A percentile compares a stretch with the other conserved stretches of the same genome.
Evolutionary conservation across 805 yeast genomes (phyloP).

Genomic region (Danielia reshetovae): DNA sequence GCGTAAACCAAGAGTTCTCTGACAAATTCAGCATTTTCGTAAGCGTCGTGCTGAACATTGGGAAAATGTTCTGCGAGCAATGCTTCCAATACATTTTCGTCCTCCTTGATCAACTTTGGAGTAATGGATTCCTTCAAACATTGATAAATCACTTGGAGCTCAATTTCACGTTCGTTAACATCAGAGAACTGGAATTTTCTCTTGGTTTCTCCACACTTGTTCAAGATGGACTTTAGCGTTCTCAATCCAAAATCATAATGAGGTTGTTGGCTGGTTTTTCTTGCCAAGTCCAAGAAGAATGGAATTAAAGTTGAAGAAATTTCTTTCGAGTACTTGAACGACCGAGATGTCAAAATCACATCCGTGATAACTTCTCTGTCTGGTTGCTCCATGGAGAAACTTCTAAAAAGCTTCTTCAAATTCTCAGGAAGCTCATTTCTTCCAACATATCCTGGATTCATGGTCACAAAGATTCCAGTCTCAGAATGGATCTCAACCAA

Average conservation of each 20-base stretch:
- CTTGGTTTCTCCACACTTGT: slow-evolving; percentile 51
- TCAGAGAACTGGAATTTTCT: slow-evolving; percentile 13
- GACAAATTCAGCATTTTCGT: slow-evolving; percentile 23
- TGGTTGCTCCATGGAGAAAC: slow-evolving; percentile 69
- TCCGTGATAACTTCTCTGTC: slow-evolving; percentile 67
- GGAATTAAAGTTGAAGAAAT: slow-evolving; percentile 50
- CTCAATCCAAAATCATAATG: slow-evolving; percentile 93
- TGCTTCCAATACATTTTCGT: slow-evolving; percentile 36
- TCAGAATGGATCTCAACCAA: slow-evolving; percentile 36
- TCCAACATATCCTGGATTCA: slow-evolving; percentile 88
- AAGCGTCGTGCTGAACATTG: slow-evolving; percentile 12
- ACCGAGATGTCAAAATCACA: slow-evolving; percentile 68
- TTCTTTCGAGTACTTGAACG: slow-evolving; percentile 48
- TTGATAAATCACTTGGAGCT: slow-evolving; percentile 37
- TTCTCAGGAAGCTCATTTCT: slow-evolving; percentile 83
- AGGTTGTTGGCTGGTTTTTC: slow-evolving; percentile 44
- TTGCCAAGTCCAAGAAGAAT: slow-evolving; percentile 47
- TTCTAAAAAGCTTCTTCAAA: slow-evolving; percentile 70
- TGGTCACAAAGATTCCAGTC: slow-evolving; percentile 80
- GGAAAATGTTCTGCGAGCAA: slow-evolving; percentile 12
- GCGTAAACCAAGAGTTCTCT: slow-evolving; percentile 25
- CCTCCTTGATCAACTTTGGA: slow-evolving; percentile 62
- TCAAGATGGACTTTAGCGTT: slow-evolving; percentile 65
- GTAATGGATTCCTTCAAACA: slow-evolving; percentile 59
- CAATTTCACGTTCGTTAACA: slow-evolving; percentile 9